Conservation (phyloP, 805 yeast genomes). For the Candida khao-thaluensis region DNA sequence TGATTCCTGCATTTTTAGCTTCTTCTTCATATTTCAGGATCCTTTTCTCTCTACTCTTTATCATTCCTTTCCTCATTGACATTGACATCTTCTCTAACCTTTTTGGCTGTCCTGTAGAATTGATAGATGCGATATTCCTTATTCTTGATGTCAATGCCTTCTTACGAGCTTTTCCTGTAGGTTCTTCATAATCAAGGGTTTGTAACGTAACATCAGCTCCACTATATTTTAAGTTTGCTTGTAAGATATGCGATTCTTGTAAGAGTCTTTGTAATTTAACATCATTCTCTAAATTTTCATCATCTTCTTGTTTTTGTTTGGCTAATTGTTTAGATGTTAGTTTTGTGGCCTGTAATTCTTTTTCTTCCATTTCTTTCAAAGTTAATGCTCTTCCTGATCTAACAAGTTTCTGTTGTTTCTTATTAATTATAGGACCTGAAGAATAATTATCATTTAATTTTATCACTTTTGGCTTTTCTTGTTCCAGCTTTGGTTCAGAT, state of each 20-base stretch:
- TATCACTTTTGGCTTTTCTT: conserved; percentile 45
- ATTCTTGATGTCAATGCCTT: conserved; percentile 63
- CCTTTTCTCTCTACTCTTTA: conserved; percentile 52
- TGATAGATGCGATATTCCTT: conserved; percentile 37
- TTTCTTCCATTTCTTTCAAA: conserved; percentile 28
- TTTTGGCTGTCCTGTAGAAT: conserved; percentile 44
- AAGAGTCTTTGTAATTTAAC: conserved; percentile 68
- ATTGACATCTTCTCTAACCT: conserved; percentile 82
- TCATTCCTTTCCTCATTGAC: conserved; percentile 82
- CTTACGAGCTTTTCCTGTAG: conserved; percentile 67
- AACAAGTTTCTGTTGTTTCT: conserved; percentile 51
- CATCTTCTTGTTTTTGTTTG: conserved; percentile 38
- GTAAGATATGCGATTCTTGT: conserved; percentile 67
- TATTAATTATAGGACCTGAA: conserved; percentile 32
- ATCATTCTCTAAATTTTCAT: conserved; percentile 63
- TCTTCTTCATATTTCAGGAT: conserved; percentile 63
- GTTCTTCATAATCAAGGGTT: conserved; percentile 59
- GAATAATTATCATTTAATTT: conserved; percentile 40
- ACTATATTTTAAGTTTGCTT: conserved; percentile 44
- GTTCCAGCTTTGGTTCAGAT: conserved; percentile 12
- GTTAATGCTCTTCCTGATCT: conserved; percentile 64
- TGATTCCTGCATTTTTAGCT: conserved; percentile 87
- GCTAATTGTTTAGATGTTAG: conserved; percentile 35
- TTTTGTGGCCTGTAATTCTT: conserved; percentile 23
- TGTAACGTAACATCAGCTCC: conserved; percentile 69